A percentile compares a stretch with the other conserved stretches of the same genome.
Evolutionary conservation across 129 eudicot species (phyloP).

Genomic region (Ambrosia artemisiifolia): DNA sequence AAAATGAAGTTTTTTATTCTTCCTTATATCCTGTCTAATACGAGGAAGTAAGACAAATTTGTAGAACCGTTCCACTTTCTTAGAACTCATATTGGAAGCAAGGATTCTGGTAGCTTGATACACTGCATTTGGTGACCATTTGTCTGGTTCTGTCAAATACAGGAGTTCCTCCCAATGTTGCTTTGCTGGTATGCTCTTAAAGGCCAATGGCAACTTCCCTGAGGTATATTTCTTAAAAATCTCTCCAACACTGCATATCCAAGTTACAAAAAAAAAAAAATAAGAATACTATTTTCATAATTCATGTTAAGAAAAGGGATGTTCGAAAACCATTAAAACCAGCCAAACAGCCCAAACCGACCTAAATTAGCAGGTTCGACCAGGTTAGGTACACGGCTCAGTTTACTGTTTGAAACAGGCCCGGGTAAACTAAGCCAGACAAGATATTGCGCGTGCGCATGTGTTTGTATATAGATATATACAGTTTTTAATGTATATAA

Average conservation of each 20-base stretch:
- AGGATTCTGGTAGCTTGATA: conserved; percentile 88
- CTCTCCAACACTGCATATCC: conserved; percentile 67
- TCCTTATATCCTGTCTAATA: conserved; percentile 76
- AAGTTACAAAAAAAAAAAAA: not conserved
- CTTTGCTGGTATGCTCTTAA: conserved; percentile 74
- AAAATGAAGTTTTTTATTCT: conserved; percentile 82
- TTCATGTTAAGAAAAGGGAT: not conserved
- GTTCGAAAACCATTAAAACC: too few relatives aligned
- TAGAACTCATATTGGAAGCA: conserved; percentile 88
- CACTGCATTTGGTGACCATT: conserved; percentile 96
- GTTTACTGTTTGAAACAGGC: too few relatives aligned
- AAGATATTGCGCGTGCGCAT: too few relatives aligned
- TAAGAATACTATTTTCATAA: not conserved
- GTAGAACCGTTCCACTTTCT: conserved; percentile 80
- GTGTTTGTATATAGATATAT: too few relatives aligned
- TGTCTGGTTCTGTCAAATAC: conserved; percentile 87
- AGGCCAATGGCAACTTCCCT: conserved; percentile 91
- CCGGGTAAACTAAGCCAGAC: too few relatives aligned
- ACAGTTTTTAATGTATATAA: too few relatives aligned
- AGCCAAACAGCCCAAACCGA: too few relatives aligned
- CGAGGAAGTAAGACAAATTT: conserved; percentile 87
- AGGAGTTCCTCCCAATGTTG: conserved; percentile 85
- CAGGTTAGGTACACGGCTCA: too few relatives aligned
- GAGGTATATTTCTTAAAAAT: conserved; percentile 73
- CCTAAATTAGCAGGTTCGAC: too few relatives aligned